Conservation (phyloP, 306 rosid species). For the Vicia sativa region DNA sequence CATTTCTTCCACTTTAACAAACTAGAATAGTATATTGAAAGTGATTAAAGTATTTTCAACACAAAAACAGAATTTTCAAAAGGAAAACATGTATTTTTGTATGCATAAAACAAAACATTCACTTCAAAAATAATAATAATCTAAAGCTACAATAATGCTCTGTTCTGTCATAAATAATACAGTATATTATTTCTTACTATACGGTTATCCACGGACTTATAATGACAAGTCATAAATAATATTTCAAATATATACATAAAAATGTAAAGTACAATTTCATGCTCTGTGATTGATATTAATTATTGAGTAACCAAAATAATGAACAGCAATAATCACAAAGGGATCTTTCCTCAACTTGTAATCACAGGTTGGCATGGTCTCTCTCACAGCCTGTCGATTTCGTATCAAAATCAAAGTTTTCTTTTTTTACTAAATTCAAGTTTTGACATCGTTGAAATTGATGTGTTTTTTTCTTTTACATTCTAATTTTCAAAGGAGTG, state of each 20-base stretch:
- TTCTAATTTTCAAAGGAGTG: too few relatives aligned
- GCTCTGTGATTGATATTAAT: constrained; percentile 27
- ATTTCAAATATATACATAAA: not conserved
- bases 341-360: constrained; percentile 29
- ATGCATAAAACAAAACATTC: constrained; percentile 23
- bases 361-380: constrained; percentile 51
- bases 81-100: not conserved
- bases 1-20: not conserved
- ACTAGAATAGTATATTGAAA: not conserved
- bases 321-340: not conserved
- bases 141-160: too few relatives aligned
- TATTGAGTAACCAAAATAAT: not conserved
- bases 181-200: not conserved
- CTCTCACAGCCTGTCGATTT: constrained; percentile 56
- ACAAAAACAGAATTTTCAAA: not conserved
- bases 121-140: constrained; percentile 15
- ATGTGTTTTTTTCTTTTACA: too few relatives aligned
- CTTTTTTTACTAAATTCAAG: too few relatives aligned
- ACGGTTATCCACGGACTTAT: not conserved
- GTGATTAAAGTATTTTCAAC: constrained; percentile 17
- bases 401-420: too few relatives aligned
- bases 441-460: too few relatives aligned
- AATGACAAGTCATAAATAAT: constrained; percentile 13
- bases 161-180: too few relatives aligned
- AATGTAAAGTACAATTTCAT: not conserved